These are phyloP conservation scores for Gossypium davidsonii DNA, from an alignment of 441 rosid species.

Conservation along the genomic window DNA sequence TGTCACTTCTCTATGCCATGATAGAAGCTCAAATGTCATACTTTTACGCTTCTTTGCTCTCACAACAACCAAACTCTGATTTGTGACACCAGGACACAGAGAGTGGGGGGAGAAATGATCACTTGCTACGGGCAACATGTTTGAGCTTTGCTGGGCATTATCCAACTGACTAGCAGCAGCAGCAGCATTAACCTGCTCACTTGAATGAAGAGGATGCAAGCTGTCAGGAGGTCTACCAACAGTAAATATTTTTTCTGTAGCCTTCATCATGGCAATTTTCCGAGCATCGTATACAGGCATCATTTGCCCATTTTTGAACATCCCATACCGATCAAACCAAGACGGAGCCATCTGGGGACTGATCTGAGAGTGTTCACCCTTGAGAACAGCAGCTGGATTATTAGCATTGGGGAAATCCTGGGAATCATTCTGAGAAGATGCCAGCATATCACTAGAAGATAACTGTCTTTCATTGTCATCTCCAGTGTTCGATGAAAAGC, in stretches of 20 bases:
- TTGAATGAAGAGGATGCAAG: conserved; percentile 26
- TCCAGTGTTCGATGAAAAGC: conserved; percentile 28
- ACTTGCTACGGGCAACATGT: conserved; percentile 25
- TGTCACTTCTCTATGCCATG: conserved; percentile 69
- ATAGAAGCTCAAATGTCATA: conserved; percentile 40
- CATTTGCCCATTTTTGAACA: conserved; percentile 57
- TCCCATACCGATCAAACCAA: conserved; percentile 70
- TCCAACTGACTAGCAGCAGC: conserved; percentile 27
- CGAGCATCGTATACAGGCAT: conserved; percentile 36
- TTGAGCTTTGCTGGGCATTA: conserved; percentile 25
- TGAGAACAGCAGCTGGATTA: conserved; percentile 25
- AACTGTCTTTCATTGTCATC: conserved; percentile 26
- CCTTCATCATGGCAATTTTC: conserved; percentile 30
- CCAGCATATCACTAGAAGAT: conserved; percentile 29
- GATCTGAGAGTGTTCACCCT: conserved; percentile 41
- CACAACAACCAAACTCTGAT: conserved; percentile 26
- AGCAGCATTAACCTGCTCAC: conserved; percentile 30
- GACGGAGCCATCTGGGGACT: conserved; percentile 73
- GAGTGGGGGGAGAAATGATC: conserved; percentile 36
- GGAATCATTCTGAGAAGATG: conserved; percentile 32
- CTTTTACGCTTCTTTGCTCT: conserved; percentile 67
- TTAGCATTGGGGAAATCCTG: conserved; percentile 28
- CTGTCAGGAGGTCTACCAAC: conserved; percentile 41
- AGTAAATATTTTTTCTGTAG: conserved; percentile 32
- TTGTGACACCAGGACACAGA: conserved; percentile 29